A percentile compares a stretch with the other conserved stretches of the same genome.
Evolutionary conservation across 768 basidiomycete genomes (phyloP).

Genomic region (Cubamyces sp.): DNA sequence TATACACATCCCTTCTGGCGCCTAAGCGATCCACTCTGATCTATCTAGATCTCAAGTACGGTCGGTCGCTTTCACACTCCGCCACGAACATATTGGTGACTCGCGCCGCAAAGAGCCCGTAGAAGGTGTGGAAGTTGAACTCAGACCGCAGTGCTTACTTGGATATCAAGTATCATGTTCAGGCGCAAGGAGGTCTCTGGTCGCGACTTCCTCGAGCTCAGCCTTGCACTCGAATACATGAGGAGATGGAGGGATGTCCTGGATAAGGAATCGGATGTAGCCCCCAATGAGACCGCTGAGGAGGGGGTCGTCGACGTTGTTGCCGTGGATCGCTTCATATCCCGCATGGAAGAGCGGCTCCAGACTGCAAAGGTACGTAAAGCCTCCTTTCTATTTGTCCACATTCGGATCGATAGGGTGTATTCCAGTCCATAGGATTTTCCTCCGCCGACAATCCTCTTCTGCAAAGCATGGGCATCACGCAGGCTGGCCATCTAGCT

Average conservation of each 20-base stretch:
- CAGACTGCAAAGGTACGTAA: background rate
- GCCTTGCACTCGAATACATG: background rate
- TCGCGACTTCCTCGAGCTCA: background rate
- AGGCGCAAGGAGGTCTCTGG: background rate
- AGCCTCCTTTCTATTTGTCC: background rate
- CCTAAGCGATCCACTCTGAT: too few relatives aligned
- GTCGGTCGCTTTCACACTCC: too few relatives aligned
- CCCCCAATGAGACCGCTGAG: background rate
- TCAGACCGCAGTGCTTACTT: too few relatives aligned
- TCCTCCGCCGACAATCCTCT: background rate
- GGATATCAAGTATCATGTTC: background rate
- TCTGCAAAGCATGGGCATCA: background rate
- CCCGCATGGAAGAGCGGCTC: background rate
- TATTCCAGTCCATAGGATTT: background rate
- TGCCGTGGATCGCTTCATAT: background rate
- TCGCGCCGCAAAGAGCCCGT: too few relatives aligned
- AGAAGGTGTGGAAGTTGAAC: too few relatives aligned
- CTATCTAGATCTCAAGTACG: too few relatives aligned
- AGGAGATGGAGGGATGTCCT: background rate
- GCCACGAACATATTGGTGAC: too few relatives aligned
- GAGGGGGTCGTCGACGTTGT: background rate
- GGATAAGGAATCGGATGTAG: background rate
- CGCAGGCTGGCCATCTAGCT: background rate
- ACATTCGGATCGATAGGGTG: background rate
- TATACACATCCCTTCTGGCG: too few relatives aligned